These are phyloP conservation scores for Globisporangium barbulae DNA, from an alignment of 352 stramenopile species.

Conservation along the genomic window DNA sequence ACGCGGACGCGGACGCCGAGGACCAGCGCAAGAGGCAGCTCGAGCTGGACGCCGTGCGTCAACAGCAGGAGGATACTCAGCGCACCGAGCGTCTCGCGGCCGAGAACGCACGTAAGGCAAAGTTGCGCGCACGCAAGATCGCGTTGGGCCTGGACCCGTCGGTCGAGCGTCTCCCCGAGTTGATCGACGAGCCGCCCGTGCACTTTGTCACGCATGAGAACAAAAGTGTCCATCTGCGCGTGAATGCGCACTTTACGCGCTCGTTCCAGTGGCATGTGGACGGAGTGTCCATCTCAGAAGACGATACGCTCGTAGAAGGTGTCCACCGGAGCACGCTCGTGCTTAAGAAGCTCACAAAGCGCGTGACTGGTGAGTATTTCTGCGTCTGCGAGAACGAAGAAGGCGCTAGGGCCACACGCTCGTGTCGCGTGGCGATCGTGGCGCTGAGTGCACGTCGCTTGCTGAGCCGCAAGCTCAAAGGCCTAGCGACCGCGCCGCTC, in stretches of 20 bases:
- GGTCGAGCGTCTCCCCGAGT: constrained; percentile 30
- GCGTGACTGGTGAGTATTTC: constrained; percentile 48
- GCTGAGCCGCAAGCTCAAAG: constrained; percentile 25
- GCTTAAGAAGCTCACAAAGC: constrained; percentile 37
- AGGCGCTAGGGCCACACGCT: constrained; percentile 28
- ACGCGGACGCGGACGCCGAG: constrained; percentile 39
- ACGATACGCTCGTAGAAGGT: constrained; percentile 16
- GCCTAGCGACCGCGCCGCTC: constrained; percentile 24
- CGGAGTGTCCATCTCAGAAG: constrained; percentile 20
- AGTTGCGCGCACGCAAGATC: constrained; percentile 58
- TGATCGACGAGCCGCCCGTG: constrained; percentile 28
- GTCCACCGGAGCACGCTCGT: constrained; percentile 33
- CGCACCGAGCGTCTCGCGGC: constrained; percentile 27
- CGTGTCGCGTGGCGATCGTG: constrained; percentile 32
- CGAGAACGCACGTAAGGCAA: constrained; percentile 37
- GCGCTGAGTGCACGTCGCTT: constrained; percentile 22
- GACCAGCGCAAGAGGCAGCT: constrained; percentile 28
- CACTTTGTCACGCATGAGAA: constrained; percentile 26
- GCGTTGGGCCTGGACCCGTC: constrained; percentile 52
- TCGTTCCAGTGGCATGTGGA: constrained; percentile 57
- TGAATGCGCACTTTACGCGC: constrained; percentile 35
- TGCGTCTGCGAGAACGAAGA: constrained; percentile 70
- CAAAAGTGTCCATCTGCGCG: constrained; percentile 30
- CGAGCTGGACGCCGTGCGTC: constrained; percentile 22
- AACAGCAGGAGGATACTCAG: constrained; percentile 29